A percentile compares a stretch with the other conserved stretches of the same genome.
Evolutionary conservation across 306 rosid species (phyloP).

Genomic region (Ammopiptanthus mongolicus): DNA sequence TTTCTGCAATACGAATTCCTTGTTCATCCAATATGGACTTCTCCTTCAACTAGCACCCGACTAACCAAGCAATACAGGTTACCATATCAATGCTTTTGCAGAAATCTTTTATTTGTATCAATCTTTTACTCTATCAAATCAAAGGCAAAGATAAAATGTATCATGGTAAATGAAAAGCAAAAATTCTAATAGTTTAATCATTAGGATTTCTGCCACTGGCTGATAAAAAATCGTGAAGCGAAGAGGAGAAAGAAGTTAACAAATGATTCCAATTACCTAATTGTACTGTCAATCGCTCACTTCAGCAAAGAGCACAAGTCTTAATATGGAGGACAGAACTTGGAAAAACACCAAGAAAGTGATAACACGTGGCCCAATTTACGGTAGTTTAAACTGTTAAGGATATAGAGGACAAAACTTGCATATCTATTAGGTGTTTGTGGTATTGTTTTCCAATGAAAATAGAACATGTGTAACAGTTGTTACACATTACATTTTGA

Average conservation of each 20-base stretch:
- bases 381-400: no score
- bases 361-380: neutral
- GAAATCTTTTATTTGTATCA: neutral
- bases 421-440: no score
- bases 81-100: no score
- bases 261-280: conserved; percentile 52
- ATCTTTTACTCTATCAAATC: neutral
- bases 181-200: neutral
- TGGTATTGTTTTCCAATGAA: no score
- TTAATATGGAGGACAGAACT: conserved; percentile 56
- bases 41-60: no score
- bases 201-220: neutral
- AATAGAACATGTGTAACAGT: no score
- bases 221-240: neutral
- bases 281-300: conserved; percentile 95
- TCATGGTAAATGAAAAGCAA: neutral
- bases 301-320: conserved; percentile 96
- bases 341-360: conserved; percentile 26
- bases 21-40: no score
- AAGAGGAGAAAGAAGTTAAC: neutral
- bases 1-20: no score
- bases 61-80: no score
- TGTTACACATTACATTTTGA: no score
- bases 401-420: no score
- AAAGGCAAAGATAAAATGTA: neutral